phyloP scores from a whole-genome alignment of 139 green algal genomes.

The Yamagishiella unicocca region DNA sequence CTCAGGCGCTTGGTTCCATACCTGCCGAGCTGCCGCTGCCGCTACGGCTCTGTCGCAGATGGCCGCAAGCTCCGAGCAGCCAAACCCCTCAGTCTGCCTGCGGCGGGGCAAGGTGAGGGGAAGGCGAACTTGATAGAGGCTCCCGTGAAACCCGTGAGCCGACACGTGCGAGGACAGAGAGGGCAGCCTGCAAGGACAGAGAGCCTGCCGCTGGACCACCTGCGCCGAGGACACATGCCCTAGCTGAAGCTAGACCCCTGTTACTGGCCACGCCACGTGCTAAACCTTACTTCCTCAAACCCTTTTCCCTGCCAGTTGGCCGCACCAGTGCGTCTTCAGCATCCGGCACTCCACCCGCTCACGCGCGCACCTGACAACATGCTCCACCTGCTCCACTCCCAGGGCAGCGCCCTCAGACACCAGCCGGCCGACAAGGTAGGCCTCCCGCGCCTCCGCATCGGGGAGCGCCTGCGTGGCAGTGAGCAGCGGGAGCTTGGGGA shows the following conservation, averaged over 20 bases:
- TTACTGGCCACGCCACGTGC: too few species aligned
- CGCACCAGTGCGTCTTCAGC: not conserved
- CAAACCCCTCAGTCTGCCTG: conserved; percentile 7
- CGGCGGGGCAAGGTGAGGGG: not conserved
- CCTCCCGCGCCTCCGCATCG: not conserved
- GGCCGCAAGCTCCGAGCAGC: not conserved
- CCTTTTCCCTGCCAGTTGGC: not conserved
- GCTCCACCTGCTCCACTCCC: conserved; percentile 8
- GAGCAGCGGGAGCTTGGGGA: too few species aligned
- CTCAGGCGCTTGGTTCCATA: not conserved
- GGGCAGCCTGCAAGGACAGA: not conserved
- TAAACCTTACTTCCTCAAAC: too few species aligned
- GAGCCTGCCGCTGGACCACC: not conserved
- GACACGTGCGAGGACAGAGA: not conserved
- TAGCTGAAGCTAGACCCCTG: too few species aligned
- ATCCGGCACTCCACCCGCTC: not conserved
- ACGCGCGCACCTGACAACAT: conserved; percentile 1
- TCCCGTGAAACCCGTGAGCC: not conserved
- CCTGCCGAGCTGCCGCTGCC: not conserved
- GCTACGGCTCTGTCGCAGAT: not conserved
- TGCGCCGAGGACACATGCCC: not conserved
- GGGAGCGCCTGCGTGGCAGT: conserved; percentile 1
- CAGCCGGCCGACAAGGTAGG: not conserved
- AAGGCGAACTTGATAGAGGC: not conserved
- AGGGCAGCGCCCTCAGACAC: not conserved